Evolutionary conservation across 2,329 filamentous ascomycete genomes (phyloP).

Genomic region (Fusarium verticillioides): DNA sequence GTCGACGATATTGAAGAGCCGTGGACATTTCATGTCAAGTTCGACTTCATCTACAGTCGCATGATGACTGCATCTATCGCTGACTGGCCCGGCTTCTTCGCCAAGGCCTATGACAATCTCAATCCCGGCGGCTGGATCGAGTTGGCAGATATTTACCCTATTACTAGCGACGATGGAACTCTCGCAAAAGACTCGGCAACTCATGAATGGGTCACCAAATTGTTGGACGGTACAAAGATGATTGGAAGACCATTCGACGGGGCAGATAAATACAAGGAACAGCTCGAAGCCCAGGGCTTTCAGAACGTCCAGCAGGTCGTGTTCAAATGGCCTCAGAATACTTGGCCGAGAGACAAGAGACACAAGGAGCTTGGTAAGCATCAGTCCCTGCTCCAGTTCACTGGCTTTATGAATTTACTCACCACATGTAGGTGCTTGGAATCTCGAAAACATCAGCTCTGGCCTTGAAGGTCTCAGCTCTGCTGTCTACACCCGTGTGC

Average conservation of each 20-base stretch:
- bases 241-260: slow-evolving; percentile 44
- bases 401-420: background rate
- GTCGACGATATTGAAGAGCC: slow-evolving; percentile 43
- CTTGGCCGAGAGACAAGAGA: slow-evolving; percentile 60
- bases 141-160: slow-evolving; percentile 32
- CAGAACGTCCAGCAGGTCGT: slow-evolving; percentile 57
- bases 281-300: slow-evolving; percentile 62
- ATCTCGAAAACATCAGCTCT: slow-evolving; percentile 31
- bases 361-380: slow-evolving; percentile 57
- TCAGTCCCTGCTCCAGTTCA: accelerated
- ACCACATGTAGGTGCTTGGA: slow-evolving; percentile 44
- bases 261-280: slow-evolving; percentile 37
- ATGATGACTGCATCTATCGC: slow-evolving; percentile 39
- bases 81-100: slow-evolving; percentile 39
- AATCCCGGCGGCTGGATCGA: slow-evolving; percentile 42
- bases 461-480: slow-evolving; percentile 46
- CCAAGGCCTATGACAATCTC: slow-evolving; percentile 37
- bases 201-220: slow-evolving; percentile 34
- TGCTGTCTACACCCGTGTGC: slow-evolving; percentile 43
- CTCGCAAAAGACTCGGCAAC: slow-evolving; percentile 32
- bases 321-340: slow-evolving; percentile 60
- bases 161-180: slow-evolving; percentile 19
- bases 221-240: slow-evolving; percentile 40
- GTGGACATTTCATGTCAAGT: slow-evolving; percentile 39
- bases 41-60: slow-evolving; percentile 44